Evolutionary conservation across 2,329 filamentous ascomycete species (phyloP).

Genomic region (Berkeleyomyces rouxiae): DNA sequence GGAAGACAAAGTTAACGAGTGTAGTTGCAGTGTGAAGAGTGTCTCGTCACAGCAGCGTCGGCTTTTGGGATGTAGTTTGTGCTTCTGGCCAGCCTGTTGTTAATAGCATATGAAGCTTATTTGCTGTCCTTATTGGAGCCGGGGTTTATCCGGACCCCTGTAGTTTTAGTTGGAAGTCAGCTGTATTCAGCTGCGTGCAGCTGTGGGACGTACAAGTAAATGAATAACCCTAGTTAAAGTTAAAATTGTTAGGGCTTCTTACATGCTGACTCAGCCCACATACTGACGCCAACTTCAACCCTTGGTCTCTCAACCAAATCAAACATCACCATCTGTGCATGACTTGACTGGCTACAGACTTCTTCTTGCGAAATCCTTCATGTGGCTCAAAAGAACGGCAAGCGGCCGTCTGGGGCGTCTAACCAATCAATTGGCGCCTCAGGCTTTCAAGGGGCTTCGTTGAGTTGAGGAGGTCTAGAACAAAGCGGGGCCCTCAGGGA

Average conservation of each 20-base stretch:
- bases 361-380: not conserved
- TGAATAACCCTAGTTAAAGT: not conserved
- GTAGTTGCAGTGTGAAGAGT: constrained; percentile 3
- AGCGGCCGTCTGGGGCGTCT: not conserved
- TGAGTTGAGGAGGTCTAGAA: constrained; percentile 5
- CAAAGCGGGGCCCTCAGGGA: not conserved
- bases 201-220: not conserved
- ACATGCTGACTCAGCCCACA: not conserved
- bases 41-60: not conserved
- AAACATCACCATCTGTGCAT: not conserved
- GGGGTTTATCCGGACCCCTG: not conserved
- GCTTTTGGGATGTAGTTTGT: not conserved
- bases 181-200: not conserved
- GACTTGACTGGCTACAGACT: not conserved
- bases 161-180: not conserved
- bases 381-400: too few relatives aligned
- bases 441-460: not conserved
- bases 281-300: not conserved
- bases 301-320: not conserved
- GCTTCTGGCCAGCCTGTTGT: constrained; percentile 10
- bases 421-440: not conserved
- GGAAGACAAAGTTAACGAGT: constrained; percentile 2
- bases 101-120: not conserved
- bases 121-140: not conserved
- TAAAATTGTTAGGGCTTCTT: not conserved